Evolutionary conservation across 306 rosid species (phyloP).

Genomic region (Rosa multiflora): DNA sequence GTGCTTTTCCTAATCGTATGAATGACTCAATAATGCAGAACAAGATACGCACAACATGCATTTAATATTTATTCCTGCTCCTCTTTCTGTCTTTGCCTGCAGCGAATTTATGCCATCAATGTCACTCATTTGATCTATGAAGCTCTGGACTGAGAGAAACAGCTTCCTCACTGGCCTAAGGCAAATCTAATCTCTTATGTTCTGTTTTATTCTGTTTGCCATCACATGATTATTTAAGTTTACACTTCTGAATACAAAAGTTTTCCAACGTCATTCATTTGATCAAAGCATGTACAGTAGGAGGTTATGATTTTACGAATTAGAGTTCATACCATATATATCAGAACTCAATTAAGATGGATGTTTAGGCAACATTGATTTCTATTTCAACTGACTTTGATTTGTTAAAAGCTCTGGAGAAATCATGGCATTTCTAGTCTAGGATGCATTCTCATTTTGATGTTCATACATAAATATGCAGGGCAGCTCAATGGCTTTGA

Average conservation of each 20-base stretch:
- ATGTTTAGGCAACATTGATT: neutral
- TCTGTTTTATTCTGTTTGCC: neutral
- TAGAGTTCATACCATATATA: neutral
- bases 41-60: neutral
- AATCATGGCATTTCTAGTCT: neutral
- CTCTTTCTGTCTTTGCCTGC: conserved; percentile 1
- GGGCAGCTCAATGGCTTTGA: neutral
- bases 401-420: neutral
- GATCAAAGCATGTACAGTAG: neutral
- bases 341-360: neutral
- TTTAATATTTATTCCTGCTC: neutral
- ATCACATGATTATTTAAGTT: neutral
- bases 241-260: neutral
- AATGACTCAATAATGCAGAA: neutral
- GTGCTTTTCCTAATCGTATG: neutral
- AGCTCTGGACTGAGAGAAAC: neutral
- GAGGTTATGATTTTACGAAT: neutral
- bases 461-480: neutral
- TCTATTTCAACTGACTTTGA: neutral
- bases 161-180: neutral
- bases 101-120: neutral
- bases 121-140: neutral
- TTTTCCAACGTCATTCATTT: neutral
- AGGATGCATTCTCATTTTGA: neutral
- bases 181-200: neutral